Evolutionary conservation across 441 rosid species (phyloP), one percentile per base, ranked within the genome.

Genomic region (Adansonia grandidieri): DNA sequence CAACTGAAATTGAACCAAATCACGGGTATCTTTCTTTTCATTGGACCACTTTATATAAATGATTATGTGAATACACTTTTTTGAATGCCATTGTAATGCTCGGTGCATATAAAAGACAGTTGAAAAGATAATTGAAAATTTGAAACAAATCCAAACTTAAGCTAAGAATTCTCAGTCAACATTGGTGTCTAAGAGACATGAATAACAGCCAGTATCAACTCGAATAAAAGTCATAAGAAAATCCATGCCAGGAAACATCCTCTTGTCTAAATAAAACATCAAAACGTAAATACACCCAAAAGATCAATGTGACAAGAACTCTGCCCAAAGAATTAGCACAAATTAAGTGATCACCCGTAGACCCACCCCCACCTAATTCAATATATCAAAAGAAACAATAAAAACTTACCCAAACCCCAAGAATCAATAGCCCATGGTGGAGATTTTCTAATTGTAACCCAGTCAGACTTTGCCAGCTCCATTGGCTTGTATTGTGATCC

Each of bases 371-470:
- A 63, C 11, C 53, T 14, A 1, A 48, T 22, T 17, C 17, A 58
- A 60, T 20, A 71, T 15, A 57, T 8, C 28, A 51, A 56, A 69
- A 60, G 68, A 56, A 75, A 57, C n/a, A 61, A 58, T 17, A 68
- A 54, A 67, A 69, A 82, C 89, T 86, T 84, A 95, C 99, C 99
- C 86, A 97, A 89, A 45, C 98, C 99, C 99, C 98, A 97, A 65
- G 99, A 95, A 85, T 97, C 99, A 83, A 95, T 93, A 79, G 97
- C 86, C 98, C 98, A 97, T 60, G 98, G 93, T 8, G 99, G 98
- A 85, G 98, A 95, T 84, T 95, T 93, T 85, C 99, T 90, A 72
- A 97, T 87, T 68, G 93, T 80, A 80, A 81, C 83, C 99, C 99
- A 95, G 77, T 97, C 98, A 85, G 98, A 93, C 85, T 97, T 97